Evolutionary conservation across 2,329 filamentous ascomycete genomes (phyloP).

Genomic region (Verticillium albo-atrum): DNA sequence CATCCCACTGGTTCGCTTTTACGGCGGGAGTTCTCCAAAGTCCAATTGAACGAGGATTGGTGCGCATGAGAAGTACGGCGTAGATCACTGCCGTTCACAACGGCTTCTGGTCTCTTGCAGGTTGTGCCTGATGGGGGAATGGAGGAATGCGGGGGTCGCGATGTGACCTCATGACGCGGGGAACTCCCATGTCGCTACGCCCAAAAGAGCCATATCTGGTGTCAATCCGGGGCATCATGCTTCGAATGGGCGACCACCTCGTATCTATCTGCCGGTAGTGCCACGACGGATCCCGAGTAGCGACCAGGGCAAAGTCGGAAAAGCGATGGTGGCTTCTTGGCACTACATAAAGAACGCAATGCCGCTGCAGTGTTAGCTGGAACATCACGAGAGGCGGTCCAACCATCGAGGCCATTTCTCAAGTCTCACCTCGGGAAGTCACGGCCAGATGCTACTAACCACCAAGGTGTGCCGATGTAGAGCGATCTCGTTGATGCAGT

Average conservation of each 20-base stretch:
- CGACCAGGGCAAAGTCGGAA: neutral
- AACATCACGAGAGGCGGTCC: neutral
- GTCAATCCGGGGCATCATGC: neutral
- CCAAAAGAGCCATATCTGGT: neutral
- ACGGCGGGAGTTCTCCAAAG: neutral
- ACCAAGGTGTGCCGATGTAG: too few relatives aligned
- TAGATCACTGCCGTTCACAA: neutral
- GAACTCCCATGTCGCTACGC: neutral
- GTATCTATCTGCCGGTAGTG: neutral
- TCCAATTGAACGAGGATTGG: neutral
- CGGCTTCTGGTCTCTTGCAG: neutral
- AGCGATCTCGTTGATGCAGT: too few relatives aligned
- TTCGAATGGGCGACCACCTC: neutral
- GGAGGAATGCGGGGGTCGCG: neutral
- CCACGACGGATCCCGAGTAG: neutral
- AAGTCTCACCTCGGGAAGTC: too few relatives aligned
- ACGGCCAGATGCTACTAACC: too few relatives aligned
- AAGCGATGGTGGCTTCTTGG: neutral
- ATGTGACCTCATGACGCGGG: neutral
- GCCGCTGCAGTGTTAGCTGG: neutral
- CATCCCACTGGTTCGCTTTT: neutral
- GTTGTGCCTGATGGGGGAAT: neutral
- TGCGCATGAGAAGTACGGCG: neutral
- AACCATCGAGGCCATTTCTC: neutral
- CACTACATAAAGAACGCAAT: neutral